phyloP scores from a whole-genome alignment of 108 stramenopile genomes.

The Nitzschia inconspicua region DNA sequence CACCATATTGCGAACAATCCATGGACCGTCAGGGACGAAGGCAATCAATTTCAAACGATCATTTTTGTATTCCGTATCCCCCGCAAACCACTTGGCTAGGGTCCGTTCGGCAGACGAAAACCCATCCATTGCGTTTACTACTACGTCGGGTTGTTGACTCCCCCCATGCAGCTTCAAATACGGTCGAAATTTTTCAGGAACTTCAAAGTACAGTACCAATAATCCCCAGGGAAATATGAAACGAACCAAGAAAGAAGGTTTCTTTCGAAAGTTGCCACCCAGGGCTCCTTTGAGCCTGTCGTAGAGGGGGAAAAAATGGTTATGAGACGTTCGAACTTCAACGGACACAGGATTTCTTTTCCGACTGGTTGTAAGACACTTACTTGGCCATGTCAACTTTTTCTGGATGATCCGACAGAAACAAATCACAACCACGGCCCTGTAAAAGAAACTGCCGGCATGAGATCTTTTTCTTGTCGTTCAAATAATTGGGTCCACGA shows the following conservation, averaged over 20 bases:
- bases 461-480: slow-evolving; percentile 65
- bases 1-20: slow-evolving; percentile 79
- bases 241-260: slow-evolving; percentile 73
- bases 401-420: slow-evolving; percentile 54
- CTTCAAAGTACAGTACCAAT: slow-evolving; percentile 72
- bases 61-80: slow-evolving; percentile 54
- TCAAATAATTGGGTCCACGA: slow-evolving; percentile 68
- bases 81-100: slow-evolving; percentile 56
- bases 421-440: slow-evolving; percentile 79
- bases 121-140: slow-evolving; percentile 6
- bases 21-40: slow-evolving; percentile 80
- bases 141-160: neutral
- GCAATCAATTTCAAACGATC: slow-evolving; percentile 76
- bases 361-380: neutral
- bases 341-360: neutral
- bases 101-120: slow-evolving; percentile 36
- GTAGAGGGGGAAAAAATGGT: neutral
- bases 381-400: slow-evolving; percentile 12
- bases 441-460: slow-evolving; percentile 54
- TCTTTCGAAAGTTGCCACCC: slow-evolving; percentile 57
- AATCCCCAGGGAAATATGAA: slow-evolving; percentile 84
- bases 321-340: neutral
- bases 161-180: slow-evolving; percentile 39
- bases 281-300: slow-evolving; percentile 42
- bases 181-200: slow-evolving; percentile 53